phyloP scores from a whole-genome alignment of 2,329 filamentous ascomycete species.

The Exserohilum turcica region DNA sequence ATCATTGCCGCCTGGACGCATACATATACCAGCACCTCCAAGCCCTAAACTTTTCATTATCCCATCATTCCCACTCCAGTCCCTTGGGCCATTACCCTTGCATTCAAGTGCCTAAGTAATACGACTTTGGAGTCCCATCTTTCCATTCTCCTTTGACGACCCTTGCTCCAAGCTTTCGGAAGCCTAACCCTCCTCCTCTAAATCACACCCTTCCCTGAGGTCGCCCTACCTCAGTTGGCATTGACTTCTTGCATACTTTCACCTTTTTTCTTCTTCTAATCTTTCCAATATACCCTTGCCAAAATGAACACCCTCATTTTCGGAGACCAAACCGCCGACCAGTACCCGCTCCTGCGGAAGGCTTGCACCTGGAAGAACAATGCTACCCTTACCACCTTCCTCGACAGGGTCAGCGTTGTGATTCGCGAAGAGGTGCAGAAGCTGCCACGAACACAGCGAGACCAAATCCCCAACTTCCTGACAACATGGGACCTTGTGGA shows the following conservation, averaged over 20 bases:
- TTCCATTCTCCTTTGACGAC: constrained; percentile 20
- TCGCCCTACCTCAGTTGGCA: constrained; percentile 10
- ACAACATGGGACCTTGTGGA: constrained; percentile 69
- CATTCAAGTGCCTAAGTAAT: constrained; percentile 18
- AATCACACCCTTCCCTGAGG: constrained; percentile 6
- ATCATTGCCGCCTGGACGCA: constrained; percentile 27
- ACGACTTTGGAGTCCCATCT: constrained; percentile 14
- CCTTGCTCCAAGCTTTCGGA: constrained; percentile 12
- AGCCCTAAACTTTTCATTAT: constrained; percentile 26
- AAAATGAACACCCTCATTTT: constrained; percentile 64
- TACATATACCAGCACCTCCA: constrained; percentile 45
- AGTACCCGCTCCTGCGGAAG: constrained; percentile 64
- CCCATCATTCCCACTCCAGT: constrained; percentile 32
- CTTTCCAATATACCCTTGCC: constrained; percentile 32
- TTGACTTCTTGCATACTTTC: constrained; percentile 5
- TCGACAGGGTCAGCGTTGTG: constrained; percentile 63
- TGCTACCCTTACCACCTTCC: constrained; percentile 66
- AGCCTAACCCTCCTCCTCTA: neutral
- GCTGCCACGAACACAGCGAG: constrained; percentile 62
- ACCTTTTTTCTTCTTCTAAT: constrained; percentile 18
- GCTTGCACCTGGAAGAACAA: constrained; percentile 56
- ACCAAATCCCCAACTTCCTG: constrained; percentile 65
- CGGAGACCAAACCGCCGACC: constrained; percentile 73
- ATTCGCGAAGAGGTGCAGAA: constrained; percentile 65
- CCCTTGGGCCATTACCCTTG: constrained; percentile 28